Base-by-base conservation (phyloP, 306 rosid species). In the Rosa persica region DNA sequence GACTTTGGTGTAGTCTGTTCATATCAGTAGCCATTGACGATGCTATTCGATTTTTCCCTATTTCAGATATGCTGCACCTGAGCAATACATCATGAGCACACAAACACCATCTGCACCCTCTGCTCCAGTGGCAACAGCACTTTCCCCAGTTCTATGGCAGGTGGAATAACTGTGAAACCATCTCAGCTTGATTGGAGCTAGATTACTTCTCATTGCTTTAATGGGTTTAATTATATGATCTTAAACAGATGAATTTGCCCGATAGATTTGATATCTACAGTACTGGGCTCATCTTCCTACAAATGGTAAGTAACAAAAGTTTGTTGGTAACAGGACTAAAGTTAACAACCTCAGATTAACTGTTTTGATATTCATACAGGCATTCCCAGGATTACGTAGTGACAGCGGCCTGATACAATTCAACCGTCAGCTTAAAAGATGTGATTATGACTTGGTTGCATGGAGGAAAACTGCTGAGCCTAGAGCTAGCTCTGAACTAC, bases 101-200 rank as follows among this genome's bases (percentile, higher is more conserved):
- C 97, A 94, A 85, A 94, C 98, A 72, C 98, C 97, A 66, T 94
- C 97, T 55, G 97, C 97, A 73, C 97, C 98, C 52, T 94, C 98
- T 47, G 98, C 94, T 77, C 97, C 97, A 0, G 98, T 94, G 67
- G 98, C 98, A 74, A 44, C 98, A 64, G 97, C 97, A 70, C 97
- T 94, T 74, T 92, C 98, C 71, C 98, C 98, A 19, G 98, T 94
- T 75, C 88, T 94, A 25, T 94, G 98, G 98, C 98, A 89, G 98
- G 98, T 88, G 65, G 77, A 74, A 58, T 23, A 75, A 76, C 57
- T 58, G 4, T 44, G 25, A 78, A 72, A 72, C 58, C 73, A 72
- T 62, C 57, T 61, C 25, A 65, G 48, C 36, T 76, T 81, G 66
- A 79, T 64, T 79, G 25, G 52, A 52, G 71, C 19, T 73, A 16